These are phyloP conservation scores for Ophiostoma pallidulum DNA, from an alignment of 2,329 filamentous ascomycete species.

Conservation along the genomic window DNA sequence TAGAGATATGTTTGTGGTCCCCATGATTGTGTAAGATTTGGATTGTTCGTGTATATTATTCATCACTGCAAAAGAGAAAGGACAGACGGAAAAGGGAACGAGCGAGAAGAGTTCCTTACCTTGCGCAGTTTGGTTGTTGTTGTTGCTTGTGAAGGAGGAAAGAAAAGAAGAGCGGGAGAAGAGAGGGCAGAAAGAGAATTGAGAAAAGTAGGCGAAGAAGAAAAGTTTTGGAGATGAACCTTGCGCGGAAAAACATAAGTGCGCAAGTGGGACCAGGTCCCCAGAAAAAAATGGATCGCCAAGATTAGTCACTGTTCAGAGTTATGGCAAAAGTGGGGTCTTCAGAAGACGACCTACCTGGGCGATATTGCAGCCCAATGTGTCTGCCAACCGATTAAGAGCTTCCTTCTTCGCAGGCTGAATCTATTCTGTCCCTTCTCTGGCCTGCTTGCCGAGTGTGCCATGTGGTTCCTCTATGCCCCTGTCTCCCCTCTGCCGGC, in stretches of 20 bases:
- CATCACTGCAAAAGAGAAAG: slow-evolving; percentile 31
- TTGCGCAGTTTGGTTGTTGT: slow-evolving; percentile 16
- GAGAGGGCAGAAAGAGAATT: neutral
- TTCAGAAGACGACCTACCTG: too few species aligned
- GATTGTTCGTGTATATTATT: slow-evolving; percentile 47
- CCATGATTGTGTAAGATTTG: slow-evolving; percentile 53
- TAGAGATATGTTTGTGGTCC: too few species aligned
- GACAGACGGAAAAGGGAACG: slow-evolving; percentile 13
- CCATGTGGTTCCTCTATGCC: too few species aligned
- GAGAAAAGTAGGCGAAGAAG: too few species aligned
- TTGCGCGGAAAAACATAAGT: slow-evolving; percentile 11
- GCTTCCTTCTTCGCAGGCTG: too few species aligned
- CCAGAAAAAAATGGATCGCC: neutral
- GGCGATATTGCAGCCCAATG: too few species aligned
- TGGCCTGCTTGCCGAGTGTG: too few species aligned
- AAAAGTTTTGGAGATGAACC: slow-evolving; percentile 7
- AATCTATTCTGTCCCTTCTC: too few species aligned
- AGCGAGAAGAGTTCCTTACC: slow-evolving; percentile 18
- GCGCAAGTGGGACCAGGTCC: slow-evolving; percentile 4
- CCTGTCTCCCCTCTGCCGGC: too few species aligned
- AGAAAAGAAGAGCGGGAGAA: slow-evolving; percentile 12
- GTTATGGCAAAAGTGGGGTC: too few species aligned
- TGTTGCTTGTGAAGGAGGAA: neutral
- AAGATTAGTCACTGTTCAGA: neutral
- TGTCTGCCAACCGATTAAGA: too few species aligned